Percentiles rank a stretch among this genome's conserved stretches.
phyloP scores from a whole-genome alignment of 352 stramenopile species.

The Phytophthora ohioensis region DNA sequence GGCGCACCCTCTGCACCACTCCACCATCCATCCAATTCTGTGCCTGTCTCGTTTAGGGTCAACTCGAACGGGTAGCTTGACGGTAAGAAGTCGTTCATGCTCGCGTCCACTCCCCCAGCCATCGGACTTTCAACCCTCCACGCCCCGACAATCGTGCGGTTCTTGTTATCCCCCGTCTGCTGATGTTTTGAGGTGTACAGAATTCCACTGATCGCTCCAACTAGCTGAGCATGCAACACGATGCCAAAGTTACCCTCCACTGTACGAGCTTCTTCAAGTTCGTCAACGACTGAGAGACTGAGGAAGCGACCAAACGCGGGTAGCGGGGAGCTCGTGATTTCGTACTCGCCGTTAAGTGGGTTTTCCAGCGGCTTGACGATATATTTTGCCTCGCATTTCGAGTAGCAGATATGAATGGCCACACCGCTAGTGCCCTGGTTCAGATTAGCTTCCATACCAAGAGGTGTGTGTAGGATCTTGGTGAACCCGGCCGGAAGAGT shows the following conservation, averaged over 20 bases:
- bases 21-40: conserved; percentile 83
- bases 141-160: conserved; percentile 59
- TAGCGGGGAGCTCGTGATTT: conserved; percentile 58
- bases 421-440: conserved; percentile 82
- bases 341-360: conserved; percentile 81
- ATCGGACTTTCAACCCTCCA: conserved; percentile 64
- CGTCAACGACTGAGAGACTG: conserved; percentile 65
- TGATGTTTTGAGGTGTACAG: conserved; percentile 50
- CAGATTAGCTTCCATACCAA: conserved; percentile 90
- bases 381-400: conserved; percentile 62
- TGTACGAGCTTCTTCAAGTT: conserved; percentile 49
- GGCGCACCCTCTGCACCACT: conserved; percentile 54
- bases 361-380: conserved; percentile 72
- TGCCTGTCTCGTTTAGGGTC: conserved; percentile 55
- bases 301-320: conserved; percentile 65
- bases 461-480: conserved; percentile 87
- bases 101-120: conserved; percentile 40
- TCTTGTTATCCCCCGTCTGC: conserved; percentile 35
- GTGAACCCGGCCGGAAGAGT: conserved; percentile 73
- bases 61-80: conserved; percentile 78
- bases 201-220: conserved; percentile 66
- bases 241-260: conserved; percentile 83
- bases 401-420: conserved; percentile 79
- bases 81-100: conserved; percentile 71
- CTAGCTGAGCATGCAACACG: conserved; percentile 67